These are phyloP conservation scores for Zangia roseola DNA, from an alignment of 768 basidiomycete species.

Conservation along the genomic window DNA sequence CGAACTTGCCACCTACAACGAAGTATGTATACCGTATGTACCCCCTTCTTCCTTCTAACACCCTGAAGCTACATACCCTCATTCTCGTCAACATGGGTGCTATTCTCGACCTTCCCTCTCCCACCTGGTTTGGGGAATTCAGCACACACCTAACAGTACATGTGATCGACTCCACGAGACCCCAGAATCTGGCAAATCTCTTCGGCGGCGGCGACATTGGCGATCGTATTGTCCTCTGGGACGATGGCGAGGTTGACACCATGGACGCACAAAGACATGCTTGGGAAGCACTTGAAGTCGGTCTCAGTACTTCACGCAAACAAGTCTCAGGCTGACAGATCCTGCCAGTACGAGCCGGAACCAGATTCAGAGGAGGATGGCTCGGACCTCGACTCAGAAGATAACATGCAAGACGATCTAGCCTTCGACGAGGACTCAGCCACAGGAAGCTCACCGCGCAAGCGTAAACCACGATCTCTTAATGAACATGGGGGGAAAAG, in stretches of 20 bases:
- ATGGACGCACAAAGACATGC: conserved; percentile 73
- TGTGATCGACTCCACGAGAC: conserved; percentile 92
- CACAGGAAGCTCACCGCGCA: conserved; percentile 39
- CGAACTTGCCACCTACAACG: conserved; percentile 62
- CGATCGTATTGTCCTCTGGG: conserved; percentile 86
- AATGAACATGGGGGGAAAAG: conserved; percentile 52
- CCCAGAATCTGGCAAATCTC: conserved; percentile 83
- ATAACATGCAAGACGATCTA: conserved; percentile 42
- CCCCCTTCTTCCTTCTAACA: neutral
- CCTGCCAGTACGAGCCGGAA: conserved; percentile 71
- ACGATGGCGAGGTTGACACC: conserved; percentile 77
- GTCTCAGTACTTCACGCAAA: conserved; percentile 16
- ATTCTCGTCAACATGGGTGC: conserved; percentile 92
- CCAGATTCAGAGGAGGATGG: conserved; percentile 60
- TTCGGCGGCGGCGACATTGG: conserved; percentile 69
- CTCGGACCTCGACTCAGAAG: conserved; percentile 46
- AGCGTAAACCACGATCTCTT: conserved; percentile 47
- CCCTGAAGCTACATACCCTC: conserved; percentile 74
- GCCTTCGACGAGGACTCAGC: conserved; percentile 42
- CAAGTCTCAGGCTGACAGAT: conserved; percentile 6
- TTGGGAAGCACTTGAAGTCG: conserved; percentile 81
- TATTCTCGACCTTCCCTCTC: conserved; percentile 75
- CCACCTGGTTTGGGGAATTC: conserved; percentile 77
- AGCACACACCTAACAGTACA: conserved; percentile 67
- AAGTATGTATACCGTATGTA: conserved; percentile 45